These are phyloP conservation scores for Didymella sp. DNA, from an alignment of 2,329 filamentous ascomycete genomes.

Conservation along the genomic window DNA sequence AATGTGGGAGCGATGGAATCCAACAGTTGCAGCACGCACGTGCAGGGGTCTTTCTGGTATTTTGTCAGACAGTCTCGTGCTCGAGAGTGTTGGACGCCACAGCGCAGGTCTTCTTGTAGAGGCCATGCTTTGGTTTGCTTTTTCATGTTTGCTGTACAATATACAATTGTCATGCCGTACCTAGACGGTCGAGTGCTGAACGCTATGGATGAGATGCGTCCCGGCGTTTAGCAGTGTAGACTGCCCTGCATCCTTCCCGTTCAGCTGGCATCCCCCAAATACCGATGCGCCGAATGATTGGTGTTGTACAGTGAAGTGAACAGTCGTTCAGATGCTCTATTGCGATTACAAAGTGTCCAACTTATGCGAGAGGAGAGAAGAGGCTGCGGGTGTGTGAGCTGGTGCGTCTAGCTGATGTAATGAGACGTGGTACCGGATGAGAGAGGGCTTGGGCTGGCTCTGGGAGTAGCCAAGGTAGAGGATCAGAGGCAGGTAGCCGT, in stretches of 20 bases:
- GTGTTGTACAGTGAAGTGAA: conserved; percentile 42
- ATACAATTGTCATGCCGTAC: conserved; percentile 23
- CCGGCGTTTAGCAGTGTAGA: conserved; percentile 2
- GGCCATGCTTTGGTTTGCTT: background rate
- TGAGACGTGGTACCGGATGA: conserved; percentile 66
- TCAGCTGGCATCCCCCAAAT: conserved; percentile 24
- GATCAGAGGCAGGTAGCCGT: conserved; percentile 96
- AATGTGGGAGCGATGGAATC: conserved; percentile 10
- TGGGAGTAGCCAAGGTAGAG: conserved; percentile 97
- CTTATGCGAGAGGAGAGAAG: conserved; percentile 50
- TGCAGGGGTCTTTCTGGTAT: conserved; percentile 6
- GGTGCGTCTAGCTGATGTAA: background rate
- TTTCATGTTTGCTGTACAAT: conserved; percentile 24
- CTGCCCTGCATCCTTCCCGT: conserved; percentile 15
- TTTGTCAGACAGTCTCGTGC: background rate
- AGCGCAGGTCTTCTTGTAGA: background rate
- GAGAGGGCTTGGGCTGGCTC: conserved; percentile 86
- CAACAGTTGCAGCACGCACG: conserved; percentile 27
- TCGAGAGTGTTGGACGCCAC: background rate
- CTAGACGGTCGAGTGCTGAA: conserved; percentile 24
- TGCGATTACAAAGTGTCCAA: background rate
- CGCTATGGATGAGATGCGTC: conserved; percentile 13
- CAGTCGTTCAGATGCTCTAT: conserved; percentile 24
- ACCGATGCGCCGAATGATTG: conserved; percentile 38
- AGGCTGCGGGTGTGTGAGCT: conserved; percentile 40